Evolutionary conservation across 331 rosid species (phyloP), one percentile per base, ranked within the genome.

Genomic region (Prunus yedoensis): DNA sequence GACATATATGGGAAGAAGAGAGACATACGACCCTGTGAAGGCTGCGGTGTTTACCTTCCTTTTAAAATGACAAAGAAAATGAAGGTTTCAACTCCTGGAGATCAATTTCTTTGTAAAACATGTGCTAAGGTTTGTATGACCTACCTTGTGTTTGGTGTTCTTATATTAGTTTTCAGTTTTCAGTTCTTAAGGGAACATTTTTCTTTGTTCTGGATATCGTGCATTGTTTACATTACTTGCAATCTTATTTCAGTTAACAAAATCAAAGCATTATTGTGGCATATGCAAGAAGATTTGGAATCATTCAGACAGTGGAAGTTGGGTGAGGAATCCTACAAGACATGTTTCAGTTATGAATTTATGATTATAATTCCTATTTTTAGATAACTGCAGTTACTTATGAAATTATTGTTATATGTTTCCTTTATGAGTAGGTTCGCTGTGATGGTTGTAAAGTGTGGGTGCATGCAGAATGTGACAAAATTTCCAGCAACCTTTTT

Each of bases 391-490:
- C 60, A 70, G 64, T 87, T 60, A 20, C 49, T 61, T 68, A 59
- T 51, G 61, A 69, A 58, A 68, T 78, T 25, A 74, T 41, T 20
- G 17, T 61, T 68, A 67, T 45, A 15, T 78, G 67, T 50, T 77
- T 73, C 62, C 60, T 80, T 76, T 77, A 66, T 59, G 78, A 82
- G 77, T 82, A 95, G 99, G 99, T 95, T 45, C 99, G 98, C n/a
- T 95, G 99, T 81, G 99, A 95, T 78, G 98, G 99, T 78, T 95
- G 99, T 83, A 92, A 89, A 82, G 98, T 92, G 65, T 95, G 99
- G 99, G 99, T 95, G 82, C 99, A 95, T 11, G 97, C 97, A 1
- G 99, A 88, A 79, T 95, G 99, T 11, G 99, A 90, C 90, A 88
- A 88, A 84, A 91, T 92, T 87, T 87, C 97, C 75, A 87, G 89